These are phyloP conservation scores for Aspergillus thermomutatus DNA, from an alignment of 2,329 filamentous ascomycete species.

Conservation along the genomic window DNA sequence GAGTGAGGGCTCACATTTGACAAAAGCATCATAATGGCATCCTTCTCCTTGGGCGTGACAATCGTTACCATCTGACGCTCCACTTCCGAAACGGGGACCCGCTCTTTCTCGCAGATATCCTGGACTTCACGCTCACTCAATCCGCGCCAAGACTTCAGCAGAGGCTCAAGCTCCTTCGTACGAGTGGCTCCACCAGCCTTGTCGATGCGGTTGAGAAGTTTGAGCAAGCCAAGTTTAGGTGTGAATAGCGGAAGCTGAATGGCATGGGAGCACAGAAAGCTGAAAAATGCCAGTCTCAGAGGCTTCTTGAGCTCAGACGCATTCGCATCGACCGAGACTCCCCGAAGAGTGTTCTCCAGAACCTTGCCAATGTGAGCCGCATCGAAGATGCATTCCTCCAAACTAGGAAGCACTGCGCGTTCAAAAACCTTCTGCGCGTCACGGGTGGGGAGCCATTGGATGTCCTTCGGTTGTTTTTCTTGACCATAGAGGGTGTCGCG, in stretches of 20 bases:
- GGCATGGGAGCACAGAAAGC: conserved; percentile 71
- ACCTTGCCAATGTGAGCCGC: conserved; percentile 64
- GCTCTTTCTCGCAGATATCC: conserved; percentile 49
- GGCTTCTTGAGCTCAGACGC: conserved; percentile 60
- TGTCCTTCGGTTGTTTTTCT: conserved; percentile 42
- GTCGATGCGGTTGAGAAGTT: conserved; percentile 65
- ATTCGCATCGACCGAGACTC: conserved; percentile 36
- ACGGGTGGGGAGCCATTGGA: conserved; percentile 58
- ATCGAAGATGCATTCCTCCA: conserved; percentile 87
- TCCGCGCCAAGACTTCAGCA: conserved; percentile 66
- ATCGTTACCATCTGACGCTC: conserved; percentile 53
- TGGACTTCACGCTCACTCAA: conserved; percentile 52
- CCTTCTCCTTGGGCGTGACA: conserved; percentile 55
- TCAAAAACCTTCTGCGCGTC: conserved; percentile 61
- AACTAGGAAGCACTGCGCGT: conserved; percentile 64
- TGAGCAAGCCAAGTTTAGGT: conserved; percentile 70
- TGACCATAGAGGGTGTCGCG: conserved; percentile 63
- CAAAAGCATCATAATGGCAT: conserved; percentile 55
- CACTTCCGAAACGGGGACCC: conserved; percentile 46
- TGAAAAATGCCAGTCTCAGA: conserved; percentile 62
- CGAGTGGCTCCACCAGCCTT: conserved; percentile 71
- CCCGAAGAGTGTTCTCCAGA: conserved; percentile 60
- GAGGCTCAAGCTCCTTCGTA: conserved; percentile 71
- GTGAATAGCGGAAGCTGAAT: conserved; percentile 64
- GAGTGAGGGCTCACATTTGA: conserved; percentile 47